Base-by-base conservation (phyloP, 139 green algal species). In the Closterium sp. region DNA sequence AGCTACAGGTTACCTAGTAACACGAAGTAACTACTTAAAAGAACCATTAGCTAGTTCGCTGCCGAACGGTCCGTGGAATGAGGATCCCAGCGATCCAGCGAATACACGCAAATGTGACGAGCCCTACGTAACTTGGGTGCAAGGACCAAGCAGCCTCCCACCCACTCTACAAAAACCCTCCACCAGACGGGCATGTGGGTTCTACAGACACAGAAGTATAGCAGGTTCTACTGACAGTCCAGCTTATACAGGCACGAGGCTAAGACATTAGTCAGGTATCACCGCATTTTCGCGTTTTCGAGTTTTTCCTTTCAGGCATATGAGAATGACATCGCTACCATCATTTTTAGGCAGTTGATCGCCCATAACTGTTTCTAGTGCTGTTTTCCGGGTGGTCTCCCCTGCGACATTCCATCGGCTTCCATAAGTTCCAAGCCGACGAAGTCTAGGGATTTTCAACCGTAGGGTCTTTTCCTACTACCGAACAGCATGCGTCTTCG, bases 401-500 rank as follows among this genome's bases (percentile, higher is more conserved):
- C 25, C 55, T 76, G 55, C 25, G 55, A 19, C 55, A 76, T 76
- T 76, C 55, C 55, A 28, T 76, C 55, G 55, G 55, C 16, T 76
- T 76, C 25, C 25, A 19, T 76, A 76, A 76, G 55, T 76, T 16
- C 55, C 25, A 19, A 76, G 55, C 12, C 12, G 16, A 4, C 55
- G 55, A 76, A 76, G 55, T 76, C 55, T 76, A 16, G n/a, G n/a
- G n/a, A n/a, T n/a, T n/a, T n/a, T n/a, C n/a, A n/a, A n/a, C n/a
- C n/a, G n/a, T n/a, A n/a, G 55, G 55, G 25, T 76, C 55, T 76
- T 16, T 28, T 28, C 25, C 23, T 76, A 76, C 55, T 19, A 19
- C 55, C 25, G 55, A 16, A 76, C 55, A 76, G 25, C 19, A 90
- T 86, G 92, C 55, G 84, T 87, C 86, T 92, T 81, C 88, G 88